Conservation (phyloP, 805 yeast genomes). For the Clavispora fructus region DNA sequence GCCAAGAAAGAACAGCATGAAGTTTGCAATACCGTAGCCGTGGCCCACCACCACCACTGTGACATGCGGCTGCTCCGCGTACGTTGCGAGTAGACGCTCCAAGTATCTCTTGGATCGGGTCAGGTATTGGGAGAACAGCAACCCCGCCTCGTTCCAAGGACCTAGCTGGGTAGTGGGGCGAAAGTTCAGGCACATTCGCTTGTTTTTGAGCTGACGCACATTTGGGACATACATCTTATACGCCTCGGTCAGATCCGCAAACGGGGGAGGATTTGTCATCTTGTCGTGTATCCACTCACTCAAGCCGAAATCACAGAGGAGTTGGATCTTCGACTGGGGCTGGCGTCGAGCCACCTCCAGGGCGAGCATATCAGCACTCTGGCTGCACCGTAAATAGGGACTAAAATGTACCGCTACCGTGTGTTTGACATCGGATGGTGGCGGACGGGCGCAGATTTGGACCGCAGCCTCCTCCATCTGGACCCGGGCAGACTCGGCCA, state of each 20-base stretch:
- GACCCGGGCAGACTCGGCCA: slow-evolving; percentile 22
- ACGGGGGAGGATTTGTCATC: slow-evolving; percentile 39
- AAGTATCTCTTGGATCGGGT: slow-evolving; percentile 34
- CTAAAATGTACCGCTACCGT: slow-evolving; percentile 34
- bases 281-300: slow-evolving; percentile 43
- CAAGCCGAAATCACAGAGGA: slow-evolving; percentile 40
- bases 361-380: slow-evolving; percentile 36
- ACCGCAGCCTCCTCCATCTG: slow-evolving; percentile 25
- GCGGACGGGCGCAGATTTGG: slow-evolving; percentile 15
- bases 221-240: slow-evolving; percentile 43
- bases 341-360: slow-evolving; percentile 26
- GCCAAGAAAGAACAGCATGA: slow-evolving; percentile 35
- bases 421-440: slow-evolving; percentile 11
- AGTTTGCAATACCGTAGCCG: slow-evolving; percentile 37
- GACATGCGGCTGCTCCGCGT: slow-evolving; percentile 31
- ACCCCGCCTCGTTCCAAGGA: slow-evolving; percentile 37
- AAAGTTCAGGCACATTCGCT: slow-evolving; percentile 31
- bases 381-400: slow-evolving; percentile 41
- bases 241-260: slow-evolving; percentile 39
- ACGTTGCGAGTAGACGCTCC: slow-evolving; percentile 37
- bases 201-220: slow-evolving; percentile 29
- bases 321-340: slow-evolving; percentile 30
- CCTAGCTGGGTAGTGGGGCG: slow-evolving; percentile 40
- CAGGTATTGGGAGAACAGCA: slow-evolving; percentile 36
- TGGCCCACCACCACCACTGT: slow-evolving; percentile 36